Percentiles rank a stretch among this genome's conserved stretches.
Conservation (phyloP, 1,284 basidiomycete genomes). For the Trametes polyzona region DNA sequence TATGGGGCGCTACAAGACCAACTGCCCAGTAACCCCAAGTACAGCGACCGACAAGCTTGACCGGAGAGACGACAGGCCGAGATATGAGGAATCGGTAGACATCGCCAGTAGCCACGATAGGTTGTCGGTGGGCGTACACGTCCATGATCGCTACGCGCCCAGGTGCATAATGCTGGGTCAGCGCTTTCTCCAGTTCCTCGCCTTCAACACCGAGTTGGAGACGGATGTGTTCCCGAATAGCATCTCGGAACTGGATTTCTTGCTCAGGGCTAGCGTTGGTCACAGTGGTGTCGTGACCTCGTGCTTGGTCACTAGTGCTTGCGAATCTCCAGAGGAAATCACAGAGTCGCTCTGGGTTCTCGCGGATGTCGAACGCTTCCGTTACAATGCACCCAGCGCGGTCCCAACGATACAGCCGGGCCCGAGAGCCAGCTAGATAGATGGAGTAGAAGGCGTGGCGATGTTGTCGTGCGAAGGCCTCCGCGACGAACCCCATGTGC, state of each 20-base stretch:
- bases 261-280: background rate
- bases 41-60: background rate
- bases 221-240: background rate
- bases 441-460: constrained; percentile 3
- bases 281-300: constrained; percentile 10
- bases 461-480: constrained; percentile 12
- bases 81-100: constrained; percentile 1
- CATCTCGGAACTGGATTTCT: background rate
- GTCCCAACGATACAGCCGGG: constrained; percentile 15
- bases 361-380: constrained; percentile 8
- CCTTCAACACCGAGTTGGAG: constrained; percentile 4
- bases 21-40: constrained; percentile 15
- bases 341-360: background rate
- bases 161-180: background rate
- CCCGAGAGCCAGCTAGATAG: background rate
- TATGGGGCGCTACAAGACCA: background rate
- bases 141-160: background rate
- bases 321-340: constrained; percentile 13
- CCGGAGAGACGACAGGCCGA: constrained; percentile 3
- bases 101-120: too few relatives aligned
- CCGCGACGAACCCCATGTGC: background rate
- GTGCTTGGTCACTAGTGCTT: background rate
- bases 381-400: constrained; percentile 10
- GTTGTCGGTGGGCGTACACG: background rate
- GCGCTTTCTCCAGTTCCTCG: background rate